These are phyloP conservation scores for Paramecium sonneborni DNA, from an alignment of 73 alveolate species.

Conservation along the genomic window DNA sequence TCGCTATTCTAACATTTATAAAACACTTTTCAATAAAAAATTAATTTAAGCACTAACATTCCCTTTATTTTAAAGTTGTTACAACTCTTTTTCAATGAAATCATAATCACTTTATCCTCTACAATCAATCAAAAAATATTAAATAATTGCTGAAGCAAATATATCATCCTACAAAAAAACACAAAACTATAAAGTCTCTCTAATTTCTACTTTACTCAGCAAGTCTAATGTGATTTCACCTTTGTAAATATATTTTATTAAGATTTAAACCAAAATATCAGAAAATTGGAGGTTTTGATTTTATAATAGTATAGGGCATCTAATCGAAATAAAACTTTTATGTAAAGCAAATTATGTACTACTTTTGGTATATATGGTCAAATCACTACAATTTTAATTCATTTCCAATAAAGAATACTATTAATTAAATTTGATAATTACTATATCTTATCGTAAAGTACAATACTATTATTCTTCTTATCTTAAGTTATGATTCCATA, in stretches of 20 bases:
- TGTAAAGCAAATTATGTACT: not conserved
- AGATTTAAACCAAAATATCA: not conserved
- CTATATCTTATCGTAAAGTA: slow-evolving; percentile 56
- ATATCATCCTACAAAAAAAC: not conserved
- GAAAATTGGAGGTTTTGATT: not conserved
- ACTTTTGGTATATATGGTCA: not conserved
- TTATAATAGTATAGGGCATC: slow-evolving; percentile 29
- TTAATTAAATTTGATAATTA: not conserved
- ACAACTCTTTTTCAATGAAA: slow-evolving; percentile 1
- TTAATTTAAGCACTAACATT: not conserved
- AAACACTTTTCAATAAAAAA: not conserved
- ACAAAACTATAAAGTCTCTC: not conserved
- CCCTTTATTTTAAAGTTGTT: not conserved
- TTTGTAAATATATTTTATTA: not conserved
- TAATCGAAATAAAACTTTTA: not conserved
- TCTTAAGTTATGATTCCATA: slow-evolving; percentile 44
- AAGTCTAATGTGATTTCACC: not conserved
- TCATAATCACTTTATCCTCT: slow-evolving; percentile 4
- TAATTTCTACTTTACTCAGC: not conserved
- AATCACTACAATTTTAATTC: not conserved
- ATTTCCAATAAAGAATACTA: not conserved
- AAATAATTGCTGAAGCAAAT: not conserved
- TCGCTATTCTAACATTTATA: not conserved
- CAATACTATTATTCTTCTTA: slow-evolving; percentile 29
- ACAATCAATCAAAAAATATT: not conserved